phyloP scores from a whole-genome alignment of 768 basidiomycete genomes.

The Cystobasidium tubakii region DNA sequence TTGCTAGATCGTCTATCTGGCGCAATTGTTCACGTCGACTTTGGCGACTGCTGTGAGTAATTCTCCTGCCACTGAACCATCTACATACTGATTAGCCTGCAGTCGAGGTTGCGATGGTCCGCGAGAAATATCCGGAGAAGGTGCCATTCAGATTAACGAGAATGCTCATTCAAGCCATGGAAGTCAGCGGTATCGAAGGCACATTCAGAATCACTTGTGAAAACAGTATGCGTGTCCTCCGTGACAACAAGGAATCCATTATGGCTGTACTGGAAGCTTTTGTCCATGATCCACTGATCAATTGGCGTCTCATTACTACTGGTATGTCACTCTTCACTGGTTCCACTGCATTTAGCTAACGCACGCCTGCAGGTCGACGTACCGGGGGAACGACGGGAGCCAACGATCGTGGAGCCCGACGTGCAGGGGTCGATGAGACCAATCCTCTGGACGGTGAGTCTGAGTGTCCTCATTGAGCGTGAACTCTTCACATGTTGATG shows the following conservation, averaged over 20 bases:
- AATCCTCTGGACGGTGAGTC: slow-evolving; percentile 82
- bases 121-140: slow-evolving; percentile 87
- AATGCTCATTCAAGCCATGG: slow-evolving; percentile 99
- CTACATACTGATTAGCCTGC: background rate
- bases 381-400: background rate
- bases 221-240: slow-evolving; percentile 74
- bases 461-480: too few species aligned
- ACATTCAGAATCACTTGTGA: slow-evolving; percentile 66
- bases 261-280: slow-evolving; percentile 99
- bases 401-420: slow-evolving; percentile 23
- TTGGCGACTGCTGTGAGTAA: slow-evolving; percentile 76
- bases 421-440: slow-evolving; percentile 62
- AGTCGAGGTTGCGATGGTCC: slow-evolving; percentile 46
- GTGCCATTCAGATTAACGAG: slow-evolving; percentile 96
- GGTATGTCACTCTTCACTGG: background rate
- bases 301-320: slow-evolving; percentile 48
- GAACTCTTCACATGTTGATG: slow-evolving; percentile 48
- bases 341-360: background rate
- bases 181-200: slow-evolving; percentile 96
- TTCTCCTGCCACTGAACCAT: background rate
- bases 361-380: background rate
- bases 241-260: slow-evolving; percentile 96
- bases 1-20: slow-evolving; percentile 85
- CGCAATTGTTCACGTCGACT: slow-evolving; percentile 93
- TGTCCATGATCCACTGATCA: slow-evolving; percentile 95